Percentiles rank a stretch among this genome's conserved stretches.
These are phyloP conservation scores for Bruguiera hainesii DNA, from an alignment of 441 rosid species.

Conservation along the genomic window DNA sequence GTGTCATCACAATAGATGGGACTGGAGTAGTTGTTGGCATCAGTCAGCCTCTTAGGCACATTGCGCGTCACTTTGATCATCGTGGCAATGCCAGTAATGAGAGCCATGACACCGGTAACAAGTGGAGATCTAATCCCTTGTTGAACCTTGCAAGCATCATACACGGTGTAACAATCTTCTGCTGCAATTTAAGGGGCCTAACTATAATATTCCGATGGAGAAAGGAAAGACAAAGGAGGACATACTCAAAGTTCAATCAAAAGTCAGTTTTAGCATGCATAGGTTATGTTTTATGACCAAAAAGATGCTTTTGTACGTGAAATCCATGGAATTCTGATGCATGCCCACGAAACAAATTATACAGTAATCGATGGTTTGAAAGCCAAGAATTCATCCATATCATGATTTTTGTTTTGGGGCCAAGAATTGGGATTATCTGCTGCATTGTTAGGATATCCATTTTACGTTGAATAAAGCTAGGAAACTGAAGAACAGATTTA, in stretches of 20 bases:
- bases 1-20: conserved; percentile 35
- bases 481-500: background rate
- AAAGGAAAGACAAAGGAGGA: background rate
- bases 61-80: conserved; percentile 68
- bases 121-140: conserved; percentile 49
- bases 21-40: conserved; percentile 48
- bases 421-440: too few species aligned
- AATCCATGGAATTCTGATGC: too few species aligned
- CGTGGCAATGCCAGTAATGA: conserved; percentile 77
- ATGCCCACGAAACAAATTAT: too few species aligned
- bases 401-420: too few species aligned
- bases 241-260: too few species aligned
- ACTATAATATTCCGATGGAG: background rate
- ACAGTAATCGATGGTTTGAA: too few species aligned
- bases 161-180: conserved; percentile 32
- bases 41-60: conserved; percentile 62
- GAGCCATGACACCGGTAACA: conserved; percentile 69
- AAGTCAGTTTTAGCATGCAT: too few species aligned
- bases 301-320: too few species aligned
- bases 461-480: background rate
- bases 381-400: too few species aligned
- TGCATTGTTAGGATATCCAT: background rate
- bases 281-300: too few species aligned
- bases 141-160: conserved; percentile 31
- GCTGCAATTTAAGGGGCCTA: conserved; percentile 25